Conservation (phyloP, 371 early-diverging fungal genomes). For the Amoeboaphelidium protococcarum region DNA sequence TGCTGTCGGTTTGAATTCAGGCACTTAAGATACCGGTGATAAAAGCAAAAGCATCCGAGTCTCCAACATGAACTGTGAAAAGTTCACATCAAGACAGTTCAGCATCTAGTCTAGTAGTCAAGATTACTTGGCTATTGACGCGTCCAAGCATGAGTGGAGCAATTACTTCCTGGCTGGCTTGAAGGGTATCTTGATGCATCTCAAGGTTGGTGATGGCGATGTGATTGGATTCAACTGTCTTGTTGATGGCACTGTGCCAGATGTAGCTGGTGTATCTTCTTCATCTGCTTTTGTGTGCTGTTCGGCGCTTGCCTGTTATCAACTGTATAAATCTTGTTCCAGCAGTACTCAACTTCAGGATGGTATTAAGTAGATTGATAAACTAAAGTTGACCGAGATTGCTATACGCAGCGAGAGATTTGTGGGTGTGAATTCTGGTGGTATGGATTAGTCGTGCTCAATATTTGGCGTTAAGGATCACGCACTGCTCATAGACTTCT, state of each 20-base stretch:
- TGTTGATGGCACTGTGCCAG: constrained; percentile 51
- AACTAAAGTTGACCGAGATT: constrained; percentile 35
- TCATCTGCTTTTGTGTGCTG: constrained; percentile 60
- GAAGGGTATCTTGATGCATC: constrained; percentile 34
- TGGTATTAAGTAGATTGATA: no score
- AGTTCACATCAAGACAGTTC: constrained; percentile 33
- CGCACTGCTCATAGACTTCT: constrained; percentile 59
- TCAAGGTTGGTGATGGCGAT: constrained; percentile 15
- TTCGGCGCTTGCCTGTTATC: constrained; percentile 36
- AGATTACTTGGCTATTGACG: constrained; percentile 32
- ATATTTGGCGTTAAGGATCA: constrained; percentile 37
- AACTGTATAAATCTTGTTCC: constrained; percentile 20
- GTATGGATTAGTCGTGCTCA: constrained; percentile 82
- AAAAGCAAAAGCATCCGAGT: constrained; percentile 22
- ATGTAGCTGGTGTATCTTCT: constrained; percentile 60
- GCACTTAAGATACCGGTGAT: no score
- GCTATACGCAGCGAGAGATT: constrained; percentile 54
- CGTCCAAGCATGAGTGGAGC: constrained; percentile 37
- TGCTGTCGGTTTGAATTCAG: constrained; percentile 31
- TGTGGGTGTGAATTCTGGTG: constrained; percentile 41
- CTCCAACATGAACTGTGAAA: constrained; percentile 24
- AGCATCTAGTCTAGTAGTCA: constrained; percentile 16
- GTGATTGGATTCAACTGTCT: constrained; percentile 35
- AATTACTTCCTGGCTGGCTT: constrained; percentile 63
- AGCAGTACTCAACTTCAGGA: constrained; percentile 33